Evolutionary conservation across 2,329 filamentous ascomycete genomes (phyloP).

Genomic region (Cladosporium phlei): DNA sequence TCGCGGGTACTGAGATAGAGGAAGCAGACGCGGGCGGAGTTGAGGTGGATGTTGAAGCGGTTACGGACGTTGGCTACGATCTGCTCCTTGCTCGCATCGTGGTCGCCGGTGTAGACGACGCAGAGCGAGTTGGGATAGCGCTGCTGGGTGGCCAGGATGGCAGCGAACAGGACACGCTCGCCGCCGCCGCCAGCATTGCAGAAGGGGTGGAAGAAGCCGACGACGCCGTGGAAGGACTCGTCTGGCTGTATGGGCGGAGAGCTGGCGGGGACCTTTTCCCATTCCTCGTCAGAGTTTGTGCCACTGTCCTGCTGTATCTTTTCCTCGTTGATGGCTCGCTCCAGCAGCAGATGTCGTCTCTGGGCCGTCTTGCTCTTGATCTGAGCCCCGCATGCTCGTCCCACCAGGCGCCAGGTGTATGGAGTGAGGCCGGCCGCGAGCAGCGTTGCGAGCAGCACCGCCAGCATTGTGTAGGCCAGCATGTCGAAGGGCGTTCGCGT

Average conservation of each 20-base stretch:
- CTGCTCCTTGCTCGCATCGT: constrained; percentile 73
- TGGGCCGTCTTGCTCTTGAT: constrained; percentile 29
- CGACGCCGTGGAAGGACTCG: constrained; percentile 72
- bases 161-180: constrained; percentile 93
- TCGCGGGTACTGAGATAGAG: constrained; percentile 84
- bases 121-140: constrained; percentile 85
- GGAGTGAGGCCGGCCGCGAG: constrained; percentile 23
- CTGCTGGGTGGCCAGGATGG: constrained; percentile 82
- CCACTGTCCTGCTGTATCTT: constrained; percentile 7
- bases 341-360: constrained; percentile 28
- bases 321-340: constrained; percentile 26
- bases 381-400: constrained; percentile 23
- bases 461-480: constrained; percentile 15
- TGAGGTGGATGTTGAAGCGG: constrained; percentile 87
- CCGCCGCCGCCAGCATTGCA: constrained; percentile 96
- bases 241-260: constrained; percentile 44
- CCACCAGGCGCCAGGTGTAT: constrained; percentile 21
- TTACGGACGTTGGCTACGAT: constrained; percentile 64
- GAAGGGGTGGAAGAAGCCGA: constrained; percentile 97
- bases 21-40: constrained; percentile 77
- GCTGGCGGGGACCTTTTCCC: constrained; percentile 59
- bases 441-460: constrained; percentile 21
- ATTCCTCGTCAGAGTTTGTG: constrained; percentile 55
- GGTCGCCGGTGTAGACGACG: constrained; percentile 91
- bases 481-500: too few relatives aligned